phyloP scores from a whole-genome alignment of 345 rosid species.

The Salix dunnii region DNA sequence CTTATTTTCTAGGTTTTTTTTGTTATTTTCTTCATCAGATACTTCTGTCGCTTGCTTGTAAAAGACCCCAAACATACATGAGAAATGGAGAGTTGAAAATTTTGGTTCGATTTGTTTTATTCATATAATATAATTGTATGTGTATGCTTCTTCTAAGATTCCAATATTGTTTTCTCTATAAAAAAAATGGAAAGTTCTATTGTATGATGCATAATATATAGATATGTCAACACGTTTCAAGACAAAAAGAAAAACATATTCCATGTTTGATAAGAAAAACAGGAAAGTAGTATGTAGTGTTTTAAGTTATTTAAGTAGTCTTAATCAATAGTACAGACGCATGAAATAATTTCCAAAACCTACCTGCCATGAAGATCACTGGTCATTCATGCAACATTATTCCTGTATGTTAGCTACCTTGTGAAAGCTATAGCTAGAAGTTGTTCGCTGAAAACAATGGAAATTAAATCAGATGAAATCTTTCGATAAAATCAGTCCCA shows the following conservation, averaged over 20 bases:
- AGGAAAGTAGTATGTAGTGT: neutral
- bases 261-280: neutral
- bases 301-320: neutral
- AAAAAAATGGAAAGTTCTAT: neutral
- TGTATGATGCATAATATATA: neutral
- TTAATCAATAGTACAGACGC: neutral
- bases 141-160: neutral
- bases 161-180: neutral
- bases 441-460: neutral
- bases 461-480: neutral
- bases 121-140: neutral
- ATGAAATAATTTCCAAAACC: neutral
- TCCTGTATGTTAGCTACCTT: neutral
- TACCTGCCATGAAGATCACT: slow-evolving; percentile 1
- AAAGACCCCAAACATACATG: neutral
- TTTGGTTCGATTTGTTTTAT: neutral
- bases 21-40: neutral
- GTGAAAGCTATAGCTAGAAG: neutral
- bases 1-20: neutral
- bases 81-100: neutral
- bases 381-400: neutral
- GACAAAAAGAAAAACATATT: neutral
- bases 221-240: slow-evolving; percentile 22
- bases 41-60: neutral
- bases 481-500: neutral